A percentile compares a stretch with the other conserved stretches of the same genome.
These are phyloP conservation scores for Phytophthora hibernalis DNA, from an alignment of 352 stramenopile genomes.

Conservation along the genomic window DNA sequence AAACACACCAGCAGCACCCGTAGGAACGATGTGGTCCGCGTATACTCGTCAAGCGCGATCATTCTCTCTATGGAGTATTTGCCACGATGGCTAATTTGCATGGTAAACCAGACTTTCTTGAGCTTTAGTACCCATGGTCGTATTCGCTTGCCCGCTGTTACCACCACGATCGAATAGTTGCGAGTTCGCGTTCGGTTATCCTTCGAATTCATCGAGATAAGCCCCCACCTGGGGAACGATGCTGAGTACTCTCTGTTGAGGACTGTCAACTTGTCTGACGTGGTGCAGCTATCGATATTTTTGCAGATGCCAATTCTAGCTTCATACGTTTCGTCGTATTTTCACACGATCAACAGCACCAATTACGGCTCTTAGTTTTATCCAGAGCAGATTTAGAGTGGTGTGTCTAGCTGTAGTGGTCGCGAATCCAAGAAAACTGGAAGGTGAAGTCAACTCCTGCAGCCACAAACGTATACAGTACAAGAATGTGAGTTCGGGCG, in stretches of 20 bases:
- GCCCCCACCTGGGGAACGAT: neutral
- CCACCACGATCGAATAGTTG: conserved; percentile 6
- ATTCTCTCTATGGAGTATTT: conserved; percentile 35
- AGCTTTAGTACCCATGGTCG: conserved; percentile 10
- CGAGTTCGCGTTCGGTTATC: conserved; percentile 2
- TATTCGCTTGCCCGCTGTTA: neutral
- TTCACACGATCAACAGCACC: neutral
- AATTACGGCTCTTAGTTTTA: neutral
- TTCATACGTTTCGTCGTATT: neutral
- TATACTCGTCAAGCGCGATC: conserved; percentile 24
- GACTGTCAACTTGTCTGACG: neutral
- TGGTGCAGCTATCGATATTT: neutral
- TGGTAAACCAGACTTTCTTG: conserved; percentile 16
- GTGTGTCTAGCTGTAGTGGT: conserved; percentile 4
- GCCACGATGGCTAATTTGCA: conserved; percentile 32
- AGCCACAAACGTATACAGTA: conserved; percentile 1
- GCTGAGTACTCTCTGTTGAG: neutral
- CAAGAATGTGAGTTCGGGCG: neutral
- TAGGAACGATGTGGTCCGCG: neutral
- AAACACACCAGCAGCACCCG: conserved; percentile 19
- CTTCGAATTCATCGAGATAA: neutral
- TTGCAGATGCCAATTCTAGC: neutral
- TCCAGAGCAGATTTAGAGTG: neutral
- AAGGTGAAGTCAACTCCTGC: conserved; percentile 35
- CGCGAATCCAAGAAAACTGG: conserved; percentile 30